Evolutionary conservation across 2,329 filamentous ascomycete genomes (phyloP).

Genomic region (Pseudogymnoascus destructans): DNA sequence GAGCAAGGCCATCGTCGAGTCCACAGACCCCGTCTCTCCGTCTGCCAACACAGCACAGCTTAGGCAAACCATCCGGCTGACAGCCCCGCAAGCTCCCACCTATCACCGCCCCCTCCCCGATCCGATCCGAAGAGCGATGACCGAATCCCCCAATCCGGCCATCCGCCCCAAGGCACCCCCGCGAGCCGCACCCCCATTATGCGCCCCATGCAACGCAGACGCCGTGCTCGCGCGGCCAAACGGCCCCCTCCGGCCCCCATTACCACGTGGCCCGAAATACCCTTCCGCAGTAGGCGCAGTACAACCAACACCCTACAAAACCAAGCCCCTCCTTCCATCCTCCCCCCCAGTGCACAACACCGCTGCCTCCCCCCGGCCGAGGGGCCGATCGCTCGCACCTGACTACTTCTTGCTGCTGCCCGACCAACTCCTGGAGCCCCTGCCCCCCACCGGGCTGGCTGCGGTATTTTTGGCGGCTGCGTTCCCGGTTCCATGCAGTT

Average conservation of each 20-base stretch:
- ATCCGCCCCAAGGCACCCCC: neutral
- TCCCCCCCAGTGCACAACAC: neutral
- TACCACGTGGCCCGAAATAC: slow-evolving; percentile 2
- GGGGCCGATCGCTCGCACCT: neutral
- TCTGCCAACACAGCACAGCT: neutral
- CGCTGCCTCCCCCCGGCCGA: neutral
- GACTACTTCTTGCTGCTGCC: slow-evolving; percentile 1
- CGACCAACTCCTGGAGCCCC: neutral
- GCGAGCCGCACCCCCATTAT: neutral
- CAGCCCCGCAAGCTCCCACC: neutral
- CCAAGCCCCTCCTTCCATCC: neutral
- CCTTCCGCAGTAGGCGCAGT: slow-evolving; percentile 4
- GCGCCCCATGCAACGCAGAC: neutral
- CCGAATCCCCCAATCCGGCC: neutral
- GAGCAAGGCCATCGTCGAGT: neutral
- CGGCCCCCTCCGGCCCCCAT: neutral
- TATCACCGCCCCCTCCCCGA: neutral
- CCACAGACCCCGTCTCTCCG: neutral
- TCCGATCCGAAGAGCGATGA: neutral
- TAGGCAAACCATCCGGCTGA: slow-evolving; percentile 5
- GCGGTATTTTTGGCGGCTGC: slow-evolving; percentile 4
- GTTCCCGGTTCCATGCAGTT: neutral
- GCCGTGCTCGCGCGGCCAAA: neutral
- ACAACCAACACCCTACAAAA: neutral
- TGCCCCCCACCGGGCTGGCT: neutral